Base-by-base conservation (phyloP, 495 filamentous ascomycete species). In the Tricharina praecox region DNA sequence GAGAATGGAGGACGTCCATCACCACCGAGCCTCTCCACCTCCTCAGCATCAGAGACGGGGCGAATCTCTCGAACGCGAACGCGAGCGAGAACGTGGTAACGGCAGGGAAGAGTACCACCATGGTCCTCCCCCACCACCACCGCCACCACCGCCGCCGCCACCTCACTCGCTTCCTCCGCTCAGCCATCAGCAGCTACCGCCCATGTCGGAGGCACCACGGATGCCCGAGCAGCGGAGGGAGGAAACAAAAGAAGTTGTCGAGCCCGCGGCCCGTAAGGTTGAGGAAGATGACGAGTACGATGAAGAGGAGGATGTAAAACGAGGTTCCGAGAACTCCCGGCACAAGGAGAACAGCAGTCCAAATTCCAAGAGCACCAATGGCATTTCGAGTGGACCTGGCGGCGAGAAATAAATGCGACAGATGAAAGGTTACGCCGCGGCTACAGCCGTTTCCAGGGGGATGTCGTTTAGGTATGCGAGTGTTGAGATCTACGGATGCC, bases 221-320 rank as follows among this genome's bases (percentile, higher is more conserved):
- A 60, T 67, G 47, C 68, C 67, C 23, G 76, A 81, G 56, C 71
- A 72, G 23, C 57, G 53, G 34, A 68, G 69, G 23, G 67, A 70
- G n/a, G 76, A 79, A 53, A 67, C 69, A 18, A 67, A 67, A 39
- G 66, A 73, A n/a, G 63, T 70, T 19, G 73, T 76, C 37, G 90
- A 97, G 66, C 74, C 86, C 10, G 83, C 90, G 4, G 81, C 82
- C 26, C 74, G 90, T 7, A 90, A 93, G 63, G 92, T 97, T 78
- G 90, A 96, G 19, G 81, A 96, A 35, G 90, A 97, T 60, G 88
- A 97, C 63, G 78, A 93, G 50, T 93, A 97, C 51, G 74, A 92
- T 53, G 85, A 83, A 23, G 76, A 66, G 13, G 81, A 80, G 45
- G 87, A 93, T 51, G 79, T 93, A 40, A 86, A 93, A 64, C 76